These are phyloP conservation scores for Neonectria hederae DNA, from an alignment of 2,329 filamentous ascomycete species.

Conservation along the genomic window DNA sequence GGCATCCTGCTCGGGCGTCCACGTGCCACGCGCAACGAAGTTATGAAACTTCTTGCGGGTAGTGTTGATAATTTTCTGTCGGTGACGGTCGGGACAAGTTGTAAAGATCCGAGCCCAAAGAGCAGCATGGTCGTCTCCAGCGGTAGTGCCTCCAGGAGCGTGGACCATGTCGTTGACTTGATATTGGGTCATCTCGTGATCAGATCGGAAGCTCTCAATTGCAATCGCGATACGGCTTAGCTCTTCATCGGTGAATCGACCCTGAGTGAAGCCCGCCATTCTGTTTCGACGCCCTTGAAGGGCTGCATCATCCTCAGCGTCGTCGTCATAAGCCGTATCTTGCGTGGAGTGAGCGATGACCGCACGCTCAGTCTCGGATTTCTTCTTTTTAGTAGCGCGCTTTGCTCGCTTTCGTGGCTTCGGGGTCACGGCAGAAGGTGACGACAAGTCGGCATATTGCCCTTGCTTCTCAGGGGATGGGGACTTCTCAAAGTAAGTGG, in stretches of 20 bases:
- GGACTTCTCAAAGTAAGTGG: constrained; percentile 54
- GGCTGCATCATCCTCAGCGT: constrained; percentile 26
- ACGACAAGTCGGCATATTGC: constrained; percentile 42
- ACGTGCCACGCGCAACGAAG: constrained; percentile 63
- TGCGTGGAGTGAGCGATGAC: constrained; percentile 35
- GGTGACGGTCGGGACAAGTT: constrained; percentile 59
- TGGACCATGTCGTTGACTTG: constrained; percentile 60
- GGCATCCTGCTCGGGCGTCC: constrained; percentile 50
- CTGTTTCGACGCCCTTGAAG: constrained; percentile 35
- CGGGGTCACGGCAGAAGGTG: constrained; percentile 46
- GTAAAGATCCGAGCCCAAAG: constrained; percentile 62
- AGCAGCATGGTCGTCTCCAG: constrained; percentile 49
- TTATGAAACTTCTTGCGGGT: constrained; percentile 73
- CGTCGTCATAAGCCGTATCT: constrained; percentile 33
- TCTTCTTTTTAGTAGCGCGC: constrained; percentile 41
- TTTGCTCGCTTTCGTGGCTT: constrained; percentile 46
- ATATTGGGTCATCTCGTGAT: constrained; percentile 53
- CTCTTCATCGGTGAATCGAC: constrained; percentile 57
- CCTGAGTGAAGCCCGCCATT: constrained; percentile 46
- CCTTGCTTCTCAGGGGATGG: constrained; percentile 34
- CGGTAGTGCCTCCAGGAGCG: constrained; percentile 48
- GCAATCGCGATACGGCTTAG: constrained; percentile 51
- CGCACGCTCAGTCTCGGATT: constrained; percentile 30
- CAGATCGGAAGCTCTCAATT: constrained; percentile 56
- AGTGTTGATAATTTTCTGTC: constrained; percentile 64